These are phyloP conservation scores for Kodamaea derodonti DNA, from an alignment of 1,139 yeast species.

Conservation along the genomic window DNA sequence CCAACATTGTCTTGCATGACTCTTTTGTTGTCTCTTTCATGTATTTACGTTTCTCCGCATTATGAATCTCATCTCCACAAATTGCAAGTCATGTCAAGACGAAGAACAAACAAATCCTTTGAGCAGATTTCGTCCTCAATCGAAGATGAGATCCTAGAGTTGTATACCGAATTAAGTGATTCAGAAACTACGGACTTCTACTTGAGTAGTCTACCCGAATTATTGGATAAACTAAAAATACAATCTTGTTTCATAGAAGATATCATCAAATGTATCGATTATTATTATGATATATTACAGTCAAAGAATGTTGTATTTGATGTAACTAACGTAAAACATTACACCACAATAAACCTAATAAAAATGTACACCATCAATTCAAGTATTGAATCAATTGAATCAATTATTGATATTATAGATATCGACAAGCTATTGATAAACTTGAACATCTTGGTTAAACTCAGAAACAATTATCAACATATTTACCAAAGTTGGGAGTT, in stretches of 20 bases:
- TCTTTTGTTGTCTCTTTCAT: no score
- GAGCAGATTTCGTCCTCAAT: slow-evolving; percentile 15
- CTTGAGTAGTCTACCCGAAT: slow-evolving; percentile 22
- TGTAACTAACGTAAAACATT: slow-evolving; percentile 16
- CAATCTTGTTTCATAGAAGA: slow-evolving; percentile 34
- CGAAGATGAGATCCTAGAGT: slow-evolving; percentile 35
- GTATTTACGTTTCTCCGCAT: no score
- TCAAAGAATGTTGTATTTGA: slow-evolving; percentile 8
- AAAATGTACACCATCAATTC: slow-evolving; percentile 29
- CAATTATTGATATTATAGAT: slow-evolving; percentile 38
- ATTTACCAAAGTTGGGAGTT: slow-evolving; percentile 35
- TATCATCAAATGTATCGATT: slow-evolving; percentile 29
- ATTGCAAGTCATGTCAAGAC: no score
- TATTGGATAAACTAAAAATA: slow-evolving; percentile 24
- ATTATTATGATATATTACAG: slow-evolving; percentile 29
- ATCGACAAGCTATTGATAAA: slow-evolving; percentile 35
- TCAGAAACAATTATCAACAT: slow-evolving; percentile 28
- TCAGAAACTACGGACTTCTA: slow-evolving; percentile 26
- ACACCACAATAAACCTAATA: slow-evolving; percentile 26
- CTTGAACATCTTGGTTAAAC: slow-evolving; percentile 27
- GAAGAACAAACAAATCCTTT: slow-evolving; percentile 11
- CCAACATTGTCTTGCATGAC: no score
- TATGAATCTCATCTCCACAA: no score
- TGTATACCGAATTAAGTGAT: slow-evolving; percentile 23
- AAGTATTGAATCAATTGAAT: slow-evolving; percentile 13